Evolutionary conservation across 768 basidiomycete species (phyloP).

Genomic region (Termitomyces sp.): DNA sequence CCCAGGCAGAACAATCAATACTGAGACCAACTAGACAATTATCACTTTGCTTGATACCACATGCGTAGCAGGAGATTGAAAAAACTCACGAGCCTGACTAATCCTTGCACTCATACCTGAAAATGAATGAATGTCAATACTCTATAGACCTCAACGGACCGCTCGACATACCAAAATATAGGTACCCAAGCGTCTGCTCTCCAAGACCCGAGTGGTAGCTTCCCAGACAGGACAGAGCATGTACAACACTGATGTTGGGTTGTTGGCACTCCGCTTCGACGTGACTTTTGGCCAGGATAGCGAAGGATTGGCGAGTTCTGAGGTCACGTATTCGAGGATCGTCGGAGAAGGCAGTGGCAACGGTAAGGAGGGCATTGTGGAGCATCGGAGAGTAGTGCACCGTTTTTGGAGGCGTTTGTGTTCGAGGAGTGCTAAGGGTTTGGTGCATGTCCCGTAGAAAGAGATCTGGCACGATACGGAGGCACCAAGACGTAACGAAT

Average conservation of each 20-base stretch:
- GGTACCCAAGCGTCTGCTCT: slow-evolving; percentile 43
- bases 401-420: slow-evolving; percentile 37
- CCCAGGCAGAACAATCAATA: slow-evolving; percentile 56
- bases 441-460: slow-evolving; percentile 49
- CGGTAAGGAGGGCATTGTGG: slow-evolving; percentile 59
- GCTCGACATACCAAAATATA: slow-evolving; percentile 39
- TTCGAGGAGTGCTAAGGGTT: slow-evolving; percentile 32
- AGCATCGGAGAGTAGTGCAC: slow-evolving; percentile 71
- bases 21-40: slow-evolving; percentile 49
- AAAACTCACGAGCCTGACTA: slow-evolving; percentile 52
- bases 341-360: slow-evolving; percentile 42
- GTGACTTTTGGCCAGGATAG: slow-evolving; percentile 39
- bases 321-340: slow-evolving; percentile 39
- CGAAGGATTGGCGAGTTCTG: slow-evolving; percentile 39
- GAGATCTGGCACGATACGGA: slow-evolving; percentile 43
- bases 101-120: slow-evolving; percentile 57
- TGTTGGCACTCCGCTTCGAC: slow-evolving; percentile 44
- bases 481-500: slow-evolving; percentile 47
- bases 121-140: not conserved
- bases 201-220: slow-evolving; percentile 45
- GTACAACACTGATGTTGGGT: slow-evolving; percentile 41
- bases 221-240: slow-evolving; percentile 39
- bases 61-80: not conserved
- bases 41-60: not conserved
- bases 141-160: not conserved